Base-by-base conservation (phyloP, 495 filamentous ascomycete genomes). In the Xylaria flabelliformis region DNA sequence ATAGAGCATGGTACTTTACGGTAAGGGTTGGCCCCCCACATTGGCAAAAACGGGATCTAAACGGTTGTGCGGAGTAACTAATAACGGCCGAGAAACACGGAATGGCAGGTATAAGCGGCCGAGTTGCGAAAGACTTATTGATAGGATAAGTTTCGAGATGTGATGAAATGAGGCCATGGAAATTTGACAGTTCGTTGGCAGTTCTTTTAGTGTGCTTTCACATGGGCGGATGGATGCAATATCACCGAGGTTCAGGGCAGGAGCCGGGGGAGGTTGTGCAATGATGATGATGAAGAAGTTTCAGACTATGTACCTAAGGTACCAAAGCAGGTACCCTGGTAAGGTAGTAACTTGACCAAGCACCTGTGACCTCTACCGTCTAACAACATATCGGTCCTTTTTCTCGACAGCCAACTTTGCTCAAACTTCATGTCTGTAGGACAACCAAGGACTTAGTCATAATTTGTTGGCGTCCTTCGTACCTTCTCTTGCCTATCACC, bases 21-120 rank as follows among this genome's bases (percentile, higher is more conserved):
- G 34, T 55, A 67, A 67, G 44, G 65, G 48, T 46, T 67, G 39
- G 26, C 8, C 56, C 56, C 48, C 56, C 48, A 71, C 59, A 48
- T 21, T 7, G 50, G 36, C 46, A 59, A 48, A 71, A 71, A 55
- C 29, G 58, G 61, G 69, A 64, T 12, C 24, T 50, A 62, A 64
- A 64, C 69, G 61, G 61, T 51, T 64, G 48, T 32, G 67, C 42
- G 46, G 69, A 48, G 56, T 42, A 42, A 70, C 68, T 29, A n/a
- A 44, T 48, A 21, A 36, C 44, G 42, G 46, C 44, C 58, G 59
- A 70, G 68, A 42, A 51, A 56, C n/a, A 56, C 36, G 32, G 46
- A 53, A 66, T 29, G 17, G 46, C 6, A 46, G 17, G 39, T 5
- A 42, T 41, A 26, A 39, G 32, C 64, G 64, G 64, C 64, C 46